These are phyloP conservation scores for Megacollybia marginata DNA, from an alignment of 768 basidiomycete genomes.

Conservation along the genomic window DNA sequence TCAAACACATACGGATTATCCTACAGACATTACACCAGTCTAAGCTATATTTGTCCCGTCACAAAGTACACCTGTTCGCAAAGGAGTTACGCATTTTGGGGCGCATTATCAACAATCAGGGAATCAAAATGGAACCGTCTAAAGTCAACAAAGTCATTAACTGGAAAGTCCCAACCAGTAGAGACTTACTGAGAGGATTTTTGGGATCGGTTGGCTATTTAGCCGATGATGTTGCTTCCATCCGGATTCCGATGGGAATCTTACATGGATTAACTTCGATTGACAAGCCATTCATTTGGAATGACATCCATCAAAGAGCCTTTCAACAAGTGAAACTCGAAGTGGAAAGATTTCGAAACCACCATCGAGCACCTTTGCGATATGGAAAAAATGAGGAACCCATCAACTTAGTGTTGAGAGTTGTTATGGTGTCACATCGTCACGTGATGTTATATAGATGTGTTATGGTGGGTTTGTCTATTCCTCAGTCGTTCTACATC, in stretches of 20 bases:
- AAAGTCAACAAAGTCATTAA: slow-evolving; percentile 26
- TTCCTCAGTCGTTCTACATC: too few relatives aligned
- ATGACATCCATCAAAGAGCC: slow-evolving; percentile 15
- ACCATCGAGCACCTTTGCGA: slow-evolving; percentile 11
- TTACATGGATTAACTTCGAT: slow-evolving; percentile 14
- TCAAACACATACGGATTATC: slow-evolving; percentile 16
- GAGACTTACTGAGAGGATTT: slow-evolving; percentile 22
- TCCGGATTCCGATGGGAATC: slow-evolving; percentile 23
- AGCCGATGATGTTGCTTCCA: slow-evolving; percentile 13
- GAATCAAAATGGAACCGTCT: slow-evolving; percentile 31
- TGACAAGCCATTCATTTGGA: slow-evolving; percentile 17
- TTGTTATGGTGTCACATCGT: too few relatives aligned
- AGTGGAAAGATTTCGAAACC: slow-evolving; percentile 7
- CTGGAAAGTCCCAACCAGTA: slow-evolving; percentile 5
- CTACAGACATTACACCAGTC: slow-evolving; percentile 22
- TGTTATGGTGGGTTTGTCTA: too few relatives aligned
- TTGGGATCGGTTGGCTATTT: slow-evolving; percentile 29
- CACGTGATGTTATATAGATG: too few relatives aligned
- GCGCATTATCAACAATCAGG: slow-evolving; percentile 21
- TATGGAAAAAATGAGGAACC: slow-evolving; percentile 12
- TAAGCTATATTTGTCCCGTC: too few relatives aligned
- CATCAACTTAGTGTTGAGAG: slow-evolving; percentile 24
- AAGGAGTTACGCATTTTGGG: slow-evolving; percentile 24
- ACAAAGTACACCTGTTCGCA: slow-evolving; percentile 20
- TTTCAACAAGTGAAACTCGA: slow-evolving; percentile 29